Evolutionary conservation across 257 asterid species (phyloP), one percentile per base, ranked within the genome.

Genomic region (Craterostigma plantagineum): DNA sequence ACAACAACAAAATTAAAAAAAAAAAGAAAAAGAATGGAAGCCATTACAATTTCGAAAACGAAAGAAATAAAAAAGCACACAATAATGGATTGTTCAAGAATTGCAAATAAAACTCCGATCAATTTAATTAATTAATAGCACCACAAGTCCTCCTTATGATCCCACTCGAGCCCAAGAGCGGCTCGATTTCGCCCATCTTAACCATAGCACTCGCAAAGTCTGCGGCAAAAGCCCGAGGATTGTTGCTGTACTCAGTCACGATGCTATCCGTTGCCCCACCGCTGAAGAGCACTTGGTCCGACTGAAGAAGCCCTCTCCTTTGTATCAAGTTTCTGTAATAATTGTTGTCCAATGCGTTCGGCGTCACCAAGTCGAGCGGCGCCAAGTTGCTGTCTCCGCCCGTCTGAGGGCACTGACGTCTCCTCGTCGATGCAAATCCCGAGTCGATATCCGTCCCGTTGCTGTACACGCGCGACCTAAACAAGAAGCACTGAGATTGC

Each of bases 181-280:
- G 63, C 2, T 42, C 34, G 16, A 64, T 59, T 12, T 59, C 56
- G 4, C 63, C 63, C 66, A 64, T 64, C 14, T 17, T 64, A 4
- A 65, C 14, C 71, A 65, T 60, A 10, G 71, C 63, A 8, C 60
- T 37, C 0, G 34, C 64, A 18, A 65, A 65, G 43, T 65, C 71
- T 0, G 67, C 11, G 1, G 41, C 3, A 12, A 65, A 65, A 0
- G 51, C 40, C 2, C 42, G 27, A 18, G 67, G 60, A 16, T 60
- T 64, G 47, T 35, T 52, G 34, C 54, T 51, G 40, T 59, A 64
- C 4, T 48, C 67, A 11, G 18, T 14, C 18, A 64, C 71, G 18
- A 60, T 64, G 38, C 49, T 52, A 10, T 52, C 50, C 30, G 54
- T 40, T 4, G 64, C 42, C 41, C 51, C 43, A 7, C 43, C 64